Base-by-base conservation (phyloP, 495 filamentous ascomycete genomes). In the Talaromyces adpressus region DNA sequence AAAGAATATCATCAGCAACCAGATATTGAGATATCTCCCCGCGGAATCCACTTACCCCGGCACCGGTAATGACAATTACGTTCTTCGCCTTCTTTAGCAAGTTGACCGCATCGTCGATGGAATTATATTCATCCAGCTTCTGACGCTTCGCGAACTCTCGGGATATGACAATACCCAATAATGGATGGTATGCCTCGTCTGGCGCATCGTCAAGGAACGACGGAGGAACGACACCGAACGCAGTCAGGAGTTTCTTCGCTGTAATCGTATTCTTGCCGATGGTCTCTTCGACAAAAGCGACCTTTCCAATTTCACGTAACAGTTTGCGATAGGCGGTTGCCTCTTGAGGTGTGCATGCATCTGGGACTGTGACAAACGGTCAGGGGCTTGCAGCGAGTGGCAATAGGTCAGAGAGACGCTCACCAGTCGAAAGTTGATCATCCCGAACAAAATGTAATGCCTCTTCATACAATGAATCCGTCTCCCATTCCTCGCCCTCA, bases 51-150 rank as follows among this genome's bases (percentile, higher is more conserved):
- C 76, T 67, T 78, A 89, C 87, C 47, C 94, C 94, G 23, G 94
- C 94, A 64, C 94, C 94, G 6, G 94, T 98, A 52, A 98, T 81
- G 41, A 98, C 91, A 64, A 98, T 86, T 70, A 98, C 91, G 69
- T 96, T 96, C 64, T 85, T 81, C 9, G 87, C 83, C 68, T 84
- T 81, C 65, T 87, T 81, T 7, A 98, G 80, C 16, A 98, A 78
- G 8, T 79, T 71, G 7, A 93, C 91, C 4, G 91, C 95, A 74
- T 98, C 93, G 61, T 96, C 89, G 52, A 98, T 77, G 6, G 88
- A 86, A 74, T 96, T 98, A 75, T 91, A 92, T 67, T 90, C 80
- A 14, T 81, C 74, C 18, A 98, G 81, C 75, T 96, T 97, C 47
- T 82, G 85, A 32, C 94, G 84, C 72, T 91, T 91, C 23, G 84